A percentile compares a stretch with the other conserved stretches of the same genome.
phyloP scores from a whole-genome alignment of 805 yeast genomes.

The Candida qinlingensis region DNA sequence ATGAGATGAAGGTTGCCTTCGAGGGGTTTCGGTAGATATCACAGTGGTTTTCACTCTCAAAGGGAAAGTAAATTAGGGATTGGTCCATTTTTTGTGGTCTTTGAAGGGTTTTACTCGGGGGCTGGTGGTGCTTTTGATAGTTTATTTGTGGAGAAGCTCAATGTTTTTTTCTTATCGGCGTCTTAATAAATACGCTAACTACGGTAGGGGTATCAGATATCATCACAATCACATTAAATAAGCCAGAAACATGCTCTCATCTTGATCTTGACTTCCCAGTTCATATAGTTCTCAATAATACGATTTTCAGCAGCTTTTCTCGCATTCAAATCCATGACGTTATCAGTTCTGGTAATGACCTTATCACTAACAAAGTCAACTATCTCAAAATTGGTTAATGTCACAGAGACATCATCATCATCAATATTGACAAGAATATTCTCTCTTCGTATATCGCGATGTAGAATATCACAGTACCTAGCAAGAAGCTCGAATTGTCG shows the following conservation, averaged over 20 bases:
- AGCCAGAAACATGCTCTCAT: neutral
- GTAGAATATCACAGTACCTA: neutral
- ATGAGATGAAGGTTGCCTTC: constrained; percentile 39
- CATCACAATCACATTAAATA: too few species aligned
- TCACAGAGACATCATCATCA: neutral
- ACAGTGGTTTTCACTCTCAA: constrained; percentile 1
- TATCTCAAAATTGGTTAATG: neutral
- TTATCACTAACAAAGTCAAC: neutral
- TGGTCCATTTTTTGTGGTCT: too few species aligned
- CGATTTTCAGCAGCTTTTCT: neutral
- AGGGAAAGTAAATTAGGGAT: too few species aligned
- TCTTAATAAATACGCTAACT: neutral
- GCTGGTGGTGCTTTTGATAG: neutral
- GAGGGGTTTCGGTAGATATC: constrained; percentile 39
- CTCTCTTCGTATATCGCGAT: neutral
- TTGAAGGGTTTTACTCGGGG: too few species aligned
- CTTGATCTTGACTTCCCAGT: neutral
- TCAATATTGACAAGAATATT: neutral
- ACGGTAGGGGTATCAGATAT: too few species aligned
- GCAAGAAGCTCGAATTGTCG: neutral
- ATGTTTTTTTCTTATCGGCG: neutral
- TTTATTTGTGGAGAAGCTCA: neutral
- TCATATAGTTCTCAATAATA: neutral
- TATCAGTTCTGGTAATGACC: neutral
- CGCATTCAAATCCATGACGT: neutral